phyloP scores from a whole-genome alignment of 2,329 filamentous ascomycete genomes.

The Alternaria sp. region DNA sequence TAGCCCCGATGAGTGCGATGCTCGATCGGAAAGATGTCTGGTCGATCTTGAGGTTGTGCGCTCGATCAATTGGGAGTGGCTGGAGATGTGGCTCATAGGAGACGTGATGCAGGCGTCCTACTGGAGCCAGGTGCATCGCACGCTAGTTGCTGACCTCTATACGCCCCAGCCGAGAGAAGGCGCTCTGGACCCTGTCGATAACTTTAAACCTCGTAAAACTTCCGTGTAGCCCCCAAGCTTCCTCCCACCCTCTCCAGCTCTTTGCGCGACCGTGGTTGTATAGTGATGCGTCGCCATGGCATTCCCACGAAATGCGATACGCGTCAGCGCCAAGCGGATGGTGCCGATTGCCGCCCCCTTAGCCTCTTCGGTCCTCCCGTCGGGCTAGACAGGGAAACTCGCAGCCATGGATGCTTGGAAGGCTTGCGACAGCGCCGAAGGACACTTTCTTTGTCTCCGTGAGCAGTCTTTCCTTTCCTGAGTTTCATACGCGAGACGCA shows the following conservation, averaged over 20 bases:
- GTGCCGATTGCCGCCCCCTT: slow-evolving; percentile 30
- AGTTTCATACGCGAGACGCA: slow-evolving; percentile 6
- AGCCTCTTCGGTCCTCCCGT: slow-evolving; percentile 20
- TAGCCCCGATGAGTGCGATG: neutral
- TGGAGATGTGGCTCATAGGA: neutral
- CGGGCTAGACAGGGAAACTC: slow-evolving; percentile 13
- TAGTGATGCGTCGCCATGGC: neutral
- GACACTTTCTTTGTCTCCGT: neutral
- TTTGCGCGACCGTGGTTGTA: neutral
- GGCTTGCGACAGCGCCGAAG: slow-evolving; percentile 4
- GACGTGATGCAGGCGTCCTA: neutral
- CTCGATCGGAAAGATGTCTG: neutral
- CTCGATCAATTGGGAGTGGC: neutral
- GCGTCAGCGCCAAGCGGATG: slow-evolving; percentile 30
- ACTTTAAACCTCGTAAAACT: neutral
- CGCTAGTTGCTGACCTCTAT: neutral
- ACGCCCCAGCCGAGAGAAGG: neutral
- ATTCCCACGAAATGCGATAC: slow-evolving; percentile 10
- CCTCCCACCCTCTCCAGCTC: neutral
- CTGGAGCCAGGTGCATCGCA: neutral
- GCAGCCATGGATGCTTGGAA: slow-evolving; percentile 14
- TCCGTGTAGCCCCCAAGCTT: neutral
- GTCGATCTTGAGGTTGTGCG: neutral
- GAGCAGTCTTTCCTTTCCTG: neutral
- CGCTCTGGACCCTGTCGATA: neutral